Evolutionary conservation across 2,329 filamentous ascomycete species (phyloP).

Genomic region (Colletotrichum spinosum): DNA sequence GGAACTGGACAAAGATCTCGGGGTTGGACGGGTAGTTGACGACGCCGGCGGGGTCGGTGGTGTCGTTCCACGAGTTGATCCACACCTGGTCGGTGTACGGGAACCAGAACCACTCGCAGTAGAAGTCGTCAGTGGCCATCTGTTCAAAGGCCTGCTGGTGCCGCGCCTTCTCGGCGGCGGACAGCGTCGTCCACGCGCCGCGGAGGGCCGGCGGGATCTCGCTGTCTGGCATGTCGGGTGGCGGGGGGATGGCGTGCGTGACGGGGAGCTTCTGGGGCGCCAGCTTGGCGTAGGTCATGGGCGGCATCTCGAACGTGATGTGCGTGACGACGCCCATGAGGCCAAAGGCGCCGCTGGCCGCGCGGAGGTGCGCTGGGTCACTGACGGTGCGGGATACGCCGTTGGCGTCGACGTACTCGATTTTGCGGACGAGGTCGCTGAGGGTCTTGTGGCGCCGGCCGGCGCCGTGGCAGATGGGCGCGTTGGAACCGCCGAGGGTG

Average conservation of each 20-base stretch:
- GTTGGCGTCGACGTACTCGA: constrained; percentile 61
- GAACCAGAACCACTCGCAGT: constrained; percentile 64
- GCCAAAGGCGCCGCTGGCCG: constrained; percentile 58
- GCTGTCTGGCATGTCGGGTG: constrained; percentile 42
- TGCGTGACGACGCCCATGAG: constrained; percentile 61
- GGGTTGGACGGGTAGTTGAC: constrained; percentile 51
- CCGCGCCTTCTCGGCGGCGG: constrained; percentile 45
- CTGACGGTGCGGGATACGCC: constrained; percentile 53
- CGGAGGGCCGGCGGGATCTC: constrained; percentile 48
- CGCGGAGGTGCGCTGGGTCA: constrained; percentile 51
- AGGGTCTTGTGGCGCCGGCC: constrained; percentile 53
- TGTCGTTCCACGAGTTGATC: constrained; percentile 47
- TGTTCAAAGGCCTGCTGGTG: constrained; percentile 52
- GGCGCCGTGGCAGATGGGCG: constrained; percentile 59
- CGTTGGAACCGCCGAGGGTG: constrained; percentile 59
- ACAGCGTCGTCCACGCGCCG: constrained; percentile 48
- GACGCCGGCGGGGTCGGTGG: constrained; percentile 44
- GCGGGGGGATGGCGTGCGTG: constrained; percentile 57
- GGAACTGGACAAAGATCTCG: constrained; percentile 48
- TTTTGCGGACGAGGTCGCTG: constrained; percentile 57
- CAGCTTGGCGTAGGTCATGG: constrained; percentile 60
- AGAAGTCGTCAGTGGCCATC: constrained; percentile 54
- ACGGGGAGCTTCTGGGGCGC: constrained; percentile 55
- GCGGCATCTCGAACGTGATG: constrained; percentile 58
- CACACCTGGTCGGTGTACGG: constrained; percentile 53